phyloP scores from a whole-genome alignment of 2,329 filamentous ascomycete genomes.

The Pseudovirgaria hyperparasitica region DNA sequence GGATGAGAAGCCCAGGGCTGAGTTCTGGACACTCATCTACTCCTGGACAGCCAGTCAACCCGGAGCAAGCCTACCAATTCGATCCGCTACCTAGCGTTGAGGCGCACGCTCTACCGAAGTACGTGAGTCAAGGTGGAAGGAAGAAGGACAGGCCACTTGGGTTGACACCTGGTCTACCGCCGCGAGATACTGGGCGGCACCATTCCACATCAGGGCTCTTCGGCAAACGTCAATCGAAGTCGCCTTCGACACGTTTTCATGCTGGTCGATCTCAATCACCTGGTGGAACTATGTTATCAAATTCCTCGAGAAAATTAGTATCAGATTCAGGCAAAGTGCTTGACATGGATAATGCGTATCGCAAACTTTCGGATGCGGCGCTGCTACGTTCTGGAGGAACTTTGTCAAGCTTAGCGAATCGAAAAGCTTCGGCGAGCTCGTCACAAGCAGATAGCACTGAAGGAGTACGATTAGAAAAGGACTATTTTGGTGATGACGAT shows the following conservation, averaged over 20 bases:
- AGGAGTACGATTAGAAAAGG: constrained; percentile 42
- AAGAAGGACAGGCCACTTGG: constrained; percentile 16
- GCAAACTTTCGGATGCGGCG: constrained; percentile 58
- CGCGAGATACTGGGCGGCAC: constrained; percentile 21
- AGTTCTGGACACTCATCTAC: constrained; percentile 19
- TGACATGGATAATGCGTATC: constrained; percentile 58
- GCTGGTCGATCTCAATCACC: constrained; percentile 23
- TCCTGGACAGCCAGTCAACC: constrained; percentile 18
- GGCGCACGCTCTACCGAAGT: constrained; percentile 27
- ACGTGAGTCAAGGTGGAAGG: constrained; percentile 30
- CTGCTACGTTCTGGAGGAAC: constrained; percentile 51
- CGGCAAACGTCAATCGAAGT: constrained; percentile 25
- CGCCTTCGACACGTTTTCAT: constrained; percentile 17
- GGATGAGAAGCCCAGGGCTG: constrained; percentile 22
- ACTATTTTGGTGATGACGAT: constrained; percentile 52
- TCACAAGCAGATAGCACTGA: constrained; percentile 22
- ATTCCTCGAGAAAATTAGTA: constrained; percentile 39
- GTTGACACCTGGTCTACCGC: constrained; percentile 5
- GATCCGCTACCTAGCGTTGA: constrained; percentile 33
- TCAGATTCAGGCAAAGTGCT: constrained; percentile 50
- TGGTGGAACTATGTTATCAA: constrained; percentile 30
- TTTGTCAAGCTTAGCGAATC: constrained; percentile 46
- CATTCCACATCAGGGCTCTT: constrained; percentile 25
- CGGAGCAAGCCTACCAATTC: constrained; percentile 31
- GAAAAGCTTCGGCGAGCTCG: constrained; percentile 40